Conservation (phyloP, 768 basidiomycete species). For the Tulasnella sp. region DNA sequence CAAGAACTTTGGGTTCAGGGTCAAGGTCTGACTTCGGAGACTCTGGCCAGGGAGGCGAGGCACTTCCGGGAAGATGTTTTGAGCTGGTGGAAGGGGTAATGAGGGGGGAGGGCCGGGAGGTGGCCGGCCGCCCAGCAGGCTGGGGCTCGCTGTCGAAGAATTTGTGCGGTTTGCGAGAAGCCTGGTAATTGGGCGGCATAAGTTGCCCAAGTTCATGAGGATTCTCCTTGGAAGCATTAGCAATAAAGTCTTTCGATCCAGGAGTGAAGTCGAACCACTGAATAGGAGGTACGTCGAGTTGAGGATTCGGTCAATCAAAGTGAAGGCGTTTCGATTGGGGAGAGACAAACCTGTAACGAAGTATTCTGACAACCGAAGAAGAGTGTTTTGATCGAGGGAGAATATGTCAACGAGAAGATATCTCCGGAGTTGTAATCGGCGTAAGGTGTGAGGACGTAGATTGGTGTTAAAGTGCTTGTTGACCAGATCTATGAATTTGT, state of each 20-base stretch:
- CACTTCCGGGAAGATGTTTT: slow-evolving; percentile 6
- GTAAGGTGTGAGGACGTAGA: slow-evolving; percentile 69
- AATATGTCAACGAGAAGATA: slow-evolving; percentile 78
- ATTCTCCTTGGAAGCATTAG: neutral
- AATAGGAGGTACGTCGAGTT: neutral
- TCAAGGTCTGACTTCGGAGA: neutral
- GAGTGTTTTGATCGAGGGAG: slow-evolving; percentile 50
- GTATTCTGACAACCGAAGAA: slow-evolving; percentile 91
- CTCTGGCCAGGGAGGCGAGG: neutral
- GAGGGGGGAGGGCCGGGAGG: slow-evolving; percentile 3
- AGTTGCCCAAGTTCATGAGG: neutral
- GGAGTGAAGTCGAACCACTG: slow-evolving; percentile 67
- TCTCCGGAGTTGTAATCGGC: slow-evolving; percentile 75
- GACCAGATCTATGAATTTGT: slow-evolving; percentile 58
- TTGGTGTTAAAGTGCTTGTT: slow-evolving; percentile 47
- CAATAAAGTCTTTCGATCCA: slow-evolving; percentile 1
- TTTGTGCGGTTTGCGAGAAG: slow-evolving; percentile 44
- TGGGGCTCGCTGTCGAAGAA: slow-evolving; percentile 88
- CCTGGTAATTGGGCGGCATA: slow-evolving; percentile 13
- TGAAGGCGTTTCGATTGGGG: neutral
- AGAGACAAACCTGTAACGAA: slow-evolving; percentile 37
- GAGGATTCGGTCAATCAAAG: neutral
- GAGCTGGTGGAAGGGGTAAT: neutral
- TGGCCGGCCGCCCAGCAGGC: slow-evolving; percentile 42
- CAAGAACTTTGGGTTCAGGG: slow-evolving; percentile 27